Conservation (phyloP, 257 asterid genomes). For the Cordia subcordata region DNA sequence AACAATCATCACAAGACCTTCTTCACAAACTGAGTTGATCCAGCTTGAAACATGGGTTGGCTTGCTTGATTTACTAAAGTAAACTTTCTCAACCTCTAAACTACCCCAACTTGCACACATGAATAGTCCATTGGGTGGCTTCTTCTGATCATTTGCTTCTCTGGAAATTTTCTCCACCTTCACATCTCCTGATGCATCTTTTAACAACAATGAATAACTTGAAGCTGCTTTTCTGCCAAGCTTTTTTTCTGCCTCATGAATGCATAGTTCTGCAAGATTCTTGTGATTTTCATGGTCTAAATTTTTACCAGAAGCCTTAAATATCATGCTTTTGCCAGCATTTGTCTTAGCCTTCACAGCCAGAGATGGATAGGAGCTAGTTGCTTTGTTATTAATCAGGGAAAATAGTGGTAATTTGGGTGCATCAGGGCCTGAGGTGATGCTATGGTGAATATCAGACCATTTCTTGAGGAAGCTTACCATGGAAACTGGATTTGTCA, state of each 20-base stretch:
- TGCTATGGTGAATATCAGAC: constrained; percentile 32
- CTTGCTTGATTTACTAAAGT: constrained; percentile 38
- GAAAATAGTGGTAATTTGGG: constrained; percentile 40
- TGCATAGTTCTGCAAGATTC: constrained; percentile 35
- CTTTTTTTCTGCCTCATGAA: constrained; percentile 32
- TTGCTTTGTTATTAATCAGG: constrained; percentile 30
- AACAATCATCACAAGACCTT: constrained; percentile 44
- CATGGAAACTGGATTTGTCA: constrained; percentile 48
- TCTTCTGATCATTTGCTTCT: constrained; percentile 19
- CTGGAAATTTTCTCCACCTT: constrained; percentile 31
- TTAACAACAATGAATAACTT: constrained; percentile 26
- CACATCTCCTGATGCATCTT: constrained; percentile 17
- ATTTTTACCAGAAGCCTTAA: constrained; percentile 19
- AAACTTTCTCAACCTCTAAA: constrained; percentile 23
- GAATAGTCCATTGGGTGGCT: constrained; percentile 14
- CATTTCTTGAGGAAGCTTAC: constrained; percentile 46
- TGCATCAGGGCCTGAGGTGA: constrained; percentile 17
- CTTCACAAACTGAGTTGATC: constrained; percentile 44
- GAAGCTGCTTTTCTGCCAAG: constrained; percentile 22
- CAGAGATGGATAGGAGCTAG: constrained; percentile 16
- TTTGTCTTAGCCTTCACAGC: constrained; percentile 19
- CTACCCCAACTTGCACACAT: constrained; percentile 33
- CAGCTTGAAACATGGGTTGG: constrained; percentile 44
- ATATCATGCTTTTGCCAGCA: constrained; percentile 23
- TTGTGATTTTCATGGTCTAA: constrained; percentile 20